These are phyloP conservation scores for Aspergillus sp. DNA, from an alignment of 2,329 filamentous ascomycete species.

Conservation along the genomic window DNA sequence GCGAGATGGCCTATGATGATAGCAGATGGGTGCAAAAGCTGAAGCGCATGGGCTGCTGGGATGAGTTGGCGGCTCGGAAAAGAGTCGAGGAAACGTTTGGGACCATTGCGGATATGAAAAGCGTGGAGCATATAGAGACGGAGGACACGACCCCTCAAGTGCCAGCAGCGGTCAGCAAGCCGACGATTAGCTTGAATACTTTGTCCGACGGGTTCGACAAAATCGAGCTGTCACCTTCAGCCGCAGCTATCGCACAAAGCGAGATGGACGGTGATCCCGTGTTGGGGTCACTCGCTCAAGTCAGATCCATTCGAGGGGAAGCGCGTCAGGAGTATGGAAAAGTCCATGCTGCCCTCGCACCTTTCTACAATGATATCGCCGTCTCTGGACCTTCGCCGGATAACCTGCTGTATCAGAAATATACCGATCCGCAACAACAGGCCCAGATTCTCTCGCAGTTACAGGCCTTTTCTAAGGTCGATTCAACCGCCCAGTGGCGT, in stretches of 20 bases:
- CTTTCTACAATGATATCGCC: slow-evolving; percentile 82
- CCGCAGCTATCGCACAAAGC: slow-evolving; percentile 25
- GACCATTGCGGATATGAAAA: slow-evolving; percentile 26
- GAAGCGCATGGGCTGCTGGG: slow-evolving; percentile 86
- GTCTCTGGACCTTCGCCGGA: slow-evolving; percentile 69
- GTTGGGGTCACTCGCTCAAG: slow-evolving; percentile 66
- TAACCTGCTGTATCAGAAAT: slow-evolving; percentile 80
- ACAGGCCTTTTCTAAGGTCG: slow-evolving; percentile 72
- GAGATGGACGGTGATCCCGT: slow-evolving; percentile 60
- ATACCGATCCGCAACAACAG: slow-evolving; percentile 83
- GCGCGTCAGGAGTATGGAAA: slow-evolving; percentile 89
- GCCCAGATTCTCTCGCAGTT: slow-evolving; percentile 85
- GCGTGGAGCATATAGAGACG: slow-evolving; percentile 25
- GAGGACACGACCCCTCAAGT: slow-evolving; percentile 13
- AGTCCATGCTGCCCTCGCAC: slow-evolving; percentile 81
- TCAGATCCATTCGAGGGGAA: slow-evolving; percentile 75
- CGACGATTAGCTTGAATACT: slow-evolving; percentile 27
- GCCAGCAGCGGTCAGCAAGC: slow-evolving; percentile 14
- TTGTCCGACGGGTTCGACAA: slow-evolving; percentile 76
- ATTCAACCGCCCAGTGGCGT: slow-evolving; percentile 72
- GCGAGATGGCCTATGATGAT: slow-evolving; percentile 99
- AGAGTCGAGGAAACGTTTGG: slow-evolving; percentile 68
- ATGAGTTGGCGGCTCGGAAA: slow-evolving; percentile 78
- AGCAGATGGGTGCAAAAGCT: slow-evolving; percentile 87
- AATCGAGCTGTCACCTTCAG: slow-evolving; percentile 55